Evolutionary conservation across 495 filamentous ascomycete species (phyloP), one percentile per base, ranked within the genome.

Genomic region (Xylaria castorea): DNA sequence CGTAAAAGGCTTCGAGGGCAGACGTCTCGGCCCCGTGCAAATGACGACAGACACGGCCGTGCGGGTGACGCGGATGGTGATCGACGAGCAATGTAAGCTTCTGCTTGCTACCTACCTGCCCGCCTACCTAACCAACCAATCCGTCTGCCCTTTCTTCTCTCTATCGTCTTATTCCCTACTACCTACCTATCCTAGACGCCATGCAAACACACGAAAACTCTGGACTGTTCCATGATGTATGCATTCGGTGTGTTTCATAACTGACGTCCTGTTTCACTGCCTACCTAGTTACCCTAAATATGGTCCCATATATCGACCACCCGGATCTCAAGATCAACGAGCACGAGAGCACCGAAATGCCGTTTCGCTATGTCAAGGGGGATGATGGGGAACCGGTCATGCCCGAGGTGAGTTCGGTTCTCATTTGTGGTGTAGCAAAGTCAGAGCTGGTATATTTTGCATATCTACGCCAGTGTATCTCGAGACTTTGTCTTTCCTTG

Each of bases 41-140:
- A 98, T 99, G 96, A 98, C 96, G 11, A 99, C 96, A 0, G 96
- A 99, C 81, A 99, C 96, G 22, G 96, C 96, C 1, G 96, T 97
- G 44, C 87, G 96, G 71, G 96, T 98, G 12, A 97, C 96, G 48
- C 89, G 97, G 70, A 89, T 97, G 79, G 92, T 98, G 20, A 88
- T 95, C 12, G 91, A 97, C 73, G 89, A 93, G 60, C 91, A 92
- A 84, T 86, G 95, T 97, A 77, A 75, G 84, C 25, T 30, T 30
- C 18, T 4, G 22, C 38, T n/a, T 1, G 5, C 9, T 51, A 18
- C n/a, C 25, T 12, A 20, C 32, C 34, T 36, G 3, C 57, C 38
- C 11, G 6, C 34, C 34, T 36, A 36, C 34, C 34, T 5, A 4
- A 46, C 16, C 14, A 42, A 12, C 38, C 8, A 9, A 42, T 9